Evolutionary conservation across 2,329 filamentous ascomycete species (phyloP), one percentile per base, ranked within the genome.

Genomic region (Beauveria brongniartii): DNA sequence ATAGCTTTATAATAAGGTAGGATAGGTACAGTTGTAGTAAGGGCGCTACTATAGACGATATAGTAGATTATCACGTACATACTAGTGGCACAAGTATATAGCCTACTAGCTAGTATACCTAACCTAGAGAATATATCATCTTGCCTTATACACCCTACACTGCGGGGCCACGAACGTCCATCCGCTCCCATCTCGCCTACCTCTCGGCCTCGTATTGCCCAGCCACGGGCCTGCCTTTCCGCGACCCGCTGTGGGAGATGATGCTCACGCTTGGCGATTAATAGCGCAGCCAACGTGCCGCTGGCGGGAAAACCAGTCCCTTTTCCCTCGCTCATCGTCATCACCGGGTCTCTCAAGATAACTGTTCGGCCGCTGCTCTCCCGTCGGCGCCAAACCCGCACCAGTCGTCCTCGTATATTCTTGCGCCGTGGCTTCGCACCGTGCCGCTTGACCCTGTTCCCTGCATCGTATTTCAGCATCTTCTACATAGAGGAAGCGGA

Each of bases 81-180:
- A n/a, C n/a, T n/a, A n/a, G n/a, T n/a, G n/a, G n/a, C n/a, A n/a
- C n/a, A n/a, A n/a, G n/a, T n/a, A n/a, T n/a, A n/a, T n/a, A n/a
- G n/a, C n/a, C n/a, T n/a, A n/a, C n/a, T n/a, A n/a, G n/a, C n/a
- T n/a, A n/a, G n/a, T n/a, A n/a, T n/a, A n/a, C n/a, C n/a, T n/a
- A n/a, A n/a, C n/a, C n/a, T n/a, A n/a, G n/a, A n/a, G n/a, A n/a
- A n/a, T n/a, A n/a, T n/a, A n/a, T n/a, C n/a, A n/a, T n/a, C n/a
- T n/a, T n/a, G n/a, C n/a, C n/a, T n/a, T n/a, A n/a, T n/a, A n/a
- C n/a, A n/a, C n/a, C n/a, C n/a, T n/a, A n/a, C n/a, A n/a, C n/a
- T 51, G 55, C 57, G 40, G 57, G 43, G 52, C 56, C 46, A 18
- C 7, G 18, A 24, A 55, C 59, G 59, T 61, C 59, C 59, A 61